phyloP scores from a whole-genome alignment of 1,284 basidiomycete genomes.

The Anthracocystis walkeri region DNA sequence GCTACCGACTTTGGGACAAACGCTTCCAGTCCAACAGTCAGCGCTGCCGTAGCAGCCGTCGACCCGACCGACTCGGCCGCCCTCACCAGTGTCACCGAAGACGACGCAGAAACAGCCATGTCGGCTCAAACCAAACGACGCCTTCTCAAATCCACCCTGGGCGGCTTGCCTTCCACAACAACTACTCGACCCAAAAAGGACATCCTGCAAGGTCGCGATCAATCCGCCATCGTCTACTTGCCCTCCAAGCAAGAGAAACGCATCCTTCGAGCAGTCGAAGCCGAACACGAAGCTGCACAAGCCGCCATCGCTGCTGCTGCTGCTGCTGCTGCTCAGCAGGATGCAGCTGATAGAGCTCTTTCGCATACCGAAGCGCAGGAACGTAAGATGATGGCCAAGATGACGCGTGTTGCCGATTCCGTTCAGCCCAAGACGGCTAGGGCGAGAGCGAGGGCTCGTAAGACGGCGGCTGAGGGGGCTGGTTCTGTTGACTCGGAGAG shows the following conservation, averaged over 20 bases:
- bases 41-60: constrained; percentile 15
- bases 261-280: constrained; percentile 40
- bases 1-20: constrained; percentile 1
- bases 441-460: constrained; percentile 30
- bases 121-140: constrained; percentile 36
- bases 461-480: neutral
- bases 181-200: constrained; percentile 18
- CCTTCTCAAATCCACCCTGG: constrained; percentile 31
- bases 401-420: constrained; percentile 44
- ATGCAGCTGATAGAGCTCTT: constrained; percentile 17
- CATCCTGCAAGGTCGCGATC: constrained; percentile 23
- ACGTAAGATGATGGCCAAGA: constrained; percentile 44
- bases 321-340: constrained; percentile 13
- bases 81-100: constrained; percentile 6
- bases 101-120: constrained; percentile 16
- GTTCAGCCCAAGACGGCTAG: constrained; percentile 46
- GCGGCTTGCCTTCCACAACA: constrained; percentile 5
- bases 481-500: neutral
- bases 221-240: constrained; percentile 36
- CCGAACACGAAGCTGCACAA: constrained; percentile 9
- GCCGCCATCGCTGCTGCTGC: neutral
- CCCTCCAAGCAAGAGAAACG: constrained; percentile 44
- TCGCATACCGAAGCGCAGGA: constrained; percentile 27
- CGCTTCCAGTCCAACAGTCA: neutral
- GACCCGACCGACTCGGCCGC: constrained; percentile 16